Base-by-base conservation (phyloP, 306 rosid species). In the Vigna hirtella region DNA sequence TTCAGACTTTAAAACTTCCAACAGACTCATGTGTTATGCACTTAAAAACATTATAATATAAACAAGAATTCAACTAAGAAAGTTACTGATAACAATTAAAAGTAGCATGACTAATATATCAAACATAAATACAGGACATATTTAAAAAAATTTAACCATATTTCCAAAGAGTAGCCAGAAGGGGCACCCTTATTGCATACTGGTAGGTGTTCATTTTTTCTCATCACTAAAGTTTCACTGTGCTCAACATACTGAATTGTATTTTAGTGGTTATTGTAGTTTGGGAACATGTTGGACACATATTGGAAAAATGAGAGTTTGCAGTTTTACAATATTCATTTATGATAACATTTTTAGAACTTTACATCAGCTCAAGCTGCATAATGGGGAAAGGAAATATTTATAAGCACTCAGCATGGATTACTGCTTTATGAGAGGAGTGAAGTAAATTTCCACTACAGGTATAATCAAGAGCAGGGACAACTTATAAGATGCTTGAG, bases 371-470 rank as follows among this genome's bases (percentile, higher is more conserved):
- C 34, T 52, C 69, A 73, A 65, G 58, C 52, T 4, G 42, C 15
- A 79, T 64, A 32, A 24, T 0, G 2, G 13, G 73, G 16, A 18
- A 64, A 62, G 4, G 8, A 73, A 53, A 64, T 3, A 80, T 64
- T 18, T 18, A 65, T 15, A 18, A 43, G 70, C 62, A 42, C 47
- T 42, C 11, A 42, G 47, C 47, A 42, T 0, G 47, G 2, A 9
- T 9, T 9, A 42, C 47, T 42, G 47, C 47, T 42, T 42, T 42
- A 42, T 11, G 10, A 9, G 0, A 53, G 74, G 72, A 30, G 28
- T 9, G 47, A 80, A 38, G 56, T 45, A 74, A 45, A 6, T 66
- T 66, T 47, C 65, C 64, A 49, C 42, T 71, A 61, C 12, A n/a
- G 38, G 48, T 61, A 79, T 50, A 8, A 9, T 9, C 13, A 42